These are phyloP conservation scores for Hypoxylon sp. DNA, from an alignment of 2,329 filamentous ascomycete genomes.

Conservation along the genomic window DNA sequence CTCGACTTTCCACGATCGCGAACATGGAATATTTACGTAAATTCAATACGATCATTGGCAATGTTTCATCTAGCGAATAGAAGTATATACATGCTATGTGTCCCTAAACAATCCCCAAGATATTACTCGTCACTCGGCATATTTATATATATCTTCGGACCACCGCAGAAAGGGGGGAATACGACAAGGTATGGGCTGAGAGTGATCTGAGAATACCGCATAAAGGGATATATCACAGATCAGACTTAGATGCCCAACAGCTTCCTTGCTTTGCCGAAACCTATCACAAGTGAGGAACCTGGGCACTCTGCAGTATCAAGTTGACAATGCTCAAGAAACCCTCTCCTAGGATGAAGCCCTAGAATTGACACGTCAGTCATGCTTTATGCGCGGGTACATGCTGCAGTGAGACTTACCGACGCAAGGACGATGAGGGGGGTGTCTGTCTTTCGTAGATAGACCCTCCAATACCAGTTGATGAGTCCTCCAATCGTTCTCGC, in stretches of 20 bases:
- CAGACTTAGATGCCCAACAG: neutral
- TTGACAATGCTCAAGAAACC: slow-evolving; percentile 93
- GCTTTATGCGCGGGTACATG: neutral
- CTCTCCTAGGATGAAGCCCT: slow-evolving; percentile 91
- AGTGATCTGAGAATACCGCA: too few relatives aligned
- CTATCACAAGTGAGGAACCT: slow-evolving; percentile 73
- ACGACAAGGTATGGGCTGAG: neutral
- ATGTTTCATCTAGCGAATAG: neutral
- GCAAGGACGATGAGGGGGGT: slow-evolving; percentile 91
- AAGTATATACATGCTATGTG: neutral
- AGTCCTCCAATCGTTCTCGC: slow-evolving; percentile 83
- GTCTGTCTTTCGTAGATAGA: slow-evolving; percentile 60
- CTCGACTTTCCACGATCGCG: neutral
- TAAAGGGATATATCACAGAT: slow-evolving; percentile 3
- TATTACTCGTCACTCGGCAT: neutral
- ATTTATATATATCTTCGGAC: neutral
- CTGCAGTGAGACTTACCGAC: slow-evolving; percentile 55
- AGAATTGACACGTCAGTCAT: slow-evolving; percentile 11
- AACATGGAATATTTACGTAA: neutral
- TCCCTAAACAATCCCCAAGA: neutral
- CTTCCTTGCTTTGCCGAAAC: neutral
- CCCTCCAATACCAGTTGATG: slow-evolving; percentile 78
- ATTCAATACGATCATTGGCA: neutral
- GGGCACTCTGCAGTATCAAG: slow-evolving; percentile 77
- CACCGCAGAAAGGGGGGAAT: neutral